Conservation (phyloP, 805 yeast species). For the Candida nanaspora region DNA sequence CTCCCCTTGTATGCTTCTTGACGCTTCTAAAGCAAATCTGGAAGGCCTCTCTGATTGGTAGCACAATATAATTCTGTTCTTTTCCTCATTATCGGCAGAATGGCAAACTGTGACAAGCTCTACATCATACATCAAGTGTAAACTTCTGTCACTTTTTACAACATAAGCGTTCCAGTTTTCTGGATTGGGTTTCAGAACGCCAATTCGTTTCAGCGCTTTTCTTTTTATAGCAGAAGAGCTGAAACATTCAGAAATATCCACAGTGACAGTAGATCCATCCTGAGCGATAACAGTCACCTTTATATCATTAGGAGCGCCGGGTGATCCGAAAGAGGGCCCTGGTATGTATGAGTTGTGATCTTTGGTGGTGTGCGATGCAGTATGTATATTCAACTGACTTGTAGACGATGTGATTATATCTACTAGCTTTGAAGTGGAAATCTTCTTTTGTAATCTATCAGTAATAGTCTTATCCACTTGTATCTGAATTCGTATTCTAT, state of each 20-base stretch:
- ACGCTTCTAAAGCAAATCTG: conserved; percentile 47
- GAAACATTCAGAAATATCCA: conserved; percentile 72
- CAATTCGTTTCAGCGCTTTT: conserved; percentile 55
- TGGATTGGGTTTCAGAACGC: conserved; percentile 34
- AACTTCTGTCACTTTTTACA: conserved; percentile 33
- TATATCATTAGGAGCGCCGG: not conserved
- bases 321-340: not conserved
- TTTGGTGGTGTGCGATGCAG: not conserved
- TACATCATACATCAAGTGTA: conserved; percentile 57
- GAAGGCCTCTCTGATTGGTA: conserved; percentile 59
- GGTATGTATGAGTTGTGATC: not conserved
- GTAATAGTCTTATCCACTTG: conserved; percentile 43
- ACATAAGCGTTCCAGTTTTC: conserved; percentile 56
- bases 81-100: conserved; percentile 63
- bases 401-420: conserved; percentile 8
- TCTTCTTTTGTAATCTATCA: conserved; percentile 17
- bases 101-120: conserved; percentile 81
- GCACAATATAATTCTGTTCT: conserved; percentile 64
- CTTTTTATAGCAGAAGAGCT: conserved; percentile 73
- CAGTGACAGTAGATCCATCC: conserved; percentile 62
- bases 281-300: conserved; percentile 61
- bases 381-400: conserved; percentile 3
- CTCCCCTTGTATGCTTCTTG: conserved; percentile 25
- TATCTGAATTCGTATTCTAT: conserved; percentile 61
- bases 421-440: conserved; percentile 14